Evolutionary conservation across 306 rosid genomes (phyloP), one percentile per base, ranked within the genome.

Genomic region (Mimosa bimucronata): DNA sequence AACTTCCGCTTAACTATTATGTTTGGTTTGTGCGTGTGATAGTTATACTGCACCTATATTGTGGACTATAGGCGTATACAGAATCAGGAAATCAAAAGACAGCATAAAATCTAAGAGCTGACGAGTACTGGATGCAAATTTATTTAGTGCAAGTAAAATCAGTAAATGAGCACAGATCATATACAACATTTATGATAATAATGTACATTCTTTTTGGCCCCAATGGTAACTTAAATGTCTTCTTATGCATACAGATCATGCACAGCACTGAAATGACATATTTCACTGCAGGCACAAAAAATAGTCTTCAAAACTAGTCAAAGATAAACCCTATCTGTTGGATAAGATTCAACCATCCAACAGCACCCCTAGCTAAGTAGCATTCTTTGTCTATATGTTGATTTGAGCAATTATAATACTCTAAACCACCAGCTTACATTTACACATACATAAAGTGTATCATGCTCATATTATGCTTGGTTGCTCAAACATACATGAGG

Each of bases 331-430:
- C 70, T 60, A n/a, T 73, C 84, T 87, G 73, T 79, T 68, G 62
- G 80, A 84, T 18, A 79, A 87, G 84, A 81, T 85, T 81, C 92
- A 80, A 79, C 85, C 79, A 66, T 82, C 90, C 52, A 48, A 50
- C 42, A 79, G 83, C 45, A 74, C 75, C 62, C 87, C 92, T 44
- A 80, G 85, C 87, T 87, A 82, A 73, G 77, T 40, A 3, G 11
- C 15, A 57, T 23, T 25, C 31, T 7, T 58, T 58, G 25, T 25
- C 65, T 25, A 31, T 3, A 10, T 26, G 18, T 58, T 58, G 25
- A 55, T 21, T 53, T 21, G 26, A 55, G 14, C 21, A 55, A 58
- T 25, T 2, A 25, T 15, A 21, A 18, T 26, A 58, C 66, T 25
- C 16, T 25, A 58, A 9, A 58, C 16, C 8, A 23, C 64, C 23